phyloP scores from a whole-genome alignment of 129 eudicot genomes.

The Artemisia annua region DNA sequence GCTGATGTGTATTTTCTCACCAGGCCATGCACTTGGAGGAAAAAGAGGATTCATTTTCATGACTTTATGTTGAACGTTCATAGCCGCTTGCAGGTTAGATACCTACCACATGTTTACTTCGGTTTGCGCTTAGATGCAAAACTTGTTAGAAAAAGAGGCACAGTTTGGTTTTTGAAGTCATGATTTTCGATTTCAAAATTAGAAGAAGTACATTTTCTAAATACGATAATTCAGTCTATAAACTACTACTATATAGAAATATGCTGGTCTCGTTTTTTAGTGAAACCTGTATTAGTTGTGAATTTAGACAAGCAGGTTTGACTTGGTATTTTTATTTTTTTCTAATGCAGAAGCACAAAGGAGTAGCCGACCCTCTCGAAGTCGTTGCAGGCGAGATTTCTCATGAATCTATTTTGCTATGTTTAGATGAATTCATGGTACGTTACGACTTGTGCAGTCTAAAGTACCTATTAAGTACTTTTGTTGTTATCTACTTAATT shows the following conservation, averaged over 20 bases:
- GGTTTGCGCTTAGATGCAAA: neutral
- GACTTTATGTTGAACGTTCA: slow-evolving; percentile 95
- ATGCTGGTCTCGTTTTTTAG: neutral
- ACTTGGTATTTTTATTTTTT: slow-evolving; percentile 11
- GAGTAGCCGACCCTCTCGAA: slow-evolving; percentile 93
- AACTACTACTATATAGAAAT: neutral
- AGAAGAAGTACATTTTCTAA: too few species aligned
- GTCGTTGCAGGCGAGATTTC: slow-evolving; percentile 91
- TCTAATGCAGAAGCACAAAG: slow-evolving; percentile 70
- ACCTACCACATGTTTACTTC: neutral
- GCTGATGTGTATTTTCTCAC: slow-evolving; percentile 2
- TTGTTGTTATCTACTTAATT: neutral
- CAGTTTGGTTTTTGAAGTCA: slow-evolving; percentile 20
- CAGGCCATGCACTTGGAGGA: slow-evolving; percentile 91
- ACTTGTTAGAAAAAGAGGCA: neutral
- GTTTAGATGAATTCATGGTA: slow-evolving; percentile 98
- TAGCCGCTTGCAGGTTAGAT: slow-evolving; percentile 79
- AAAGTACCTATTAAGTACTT: slow-evolving; percentile 6
- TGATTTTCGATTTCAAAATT: slow-evolving; percentile 4
- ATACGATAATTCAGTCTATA: neutral
- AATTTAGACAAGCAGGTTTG: neutral
- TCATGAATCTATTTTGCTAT: slow-evolving; percentile 77
- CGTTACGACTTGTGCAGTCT: slow-evolving; percentile 14
- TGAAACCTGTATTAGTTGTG: neutral
- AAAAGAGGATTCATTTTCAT: slow-evolving; percentile 92